phyloP scores from a whole-genome alignment of 257 asterid genomes.

The Knoxia roxburghii region DNA sequence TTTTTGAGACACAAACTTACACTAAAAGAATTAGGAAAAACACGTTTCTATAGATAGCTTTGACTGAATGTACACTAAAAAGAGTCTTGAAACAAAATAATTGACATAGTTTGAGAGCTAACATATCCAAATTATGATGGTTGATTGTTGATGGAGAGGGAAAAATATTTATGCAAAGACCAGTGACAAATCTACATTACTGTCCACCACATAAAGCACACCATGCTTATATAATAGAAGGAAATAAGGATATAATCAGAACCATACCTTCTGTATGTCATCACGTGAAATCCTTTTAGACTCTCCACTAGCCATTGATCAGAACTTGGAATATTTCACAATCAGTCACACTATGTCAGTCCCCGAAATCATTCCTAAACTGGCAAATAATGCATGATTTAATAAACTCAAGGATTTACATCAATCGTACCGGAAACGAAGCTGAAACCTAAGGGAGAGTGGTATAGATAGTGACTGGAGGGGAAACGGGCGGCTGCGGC shows the following conservation, averaged over 20 bases:
- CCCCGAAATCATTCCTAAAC: too few relatives aligned
- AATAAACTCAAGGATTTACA: too few relatives aligned
- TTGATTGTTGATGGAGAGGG: neutral
- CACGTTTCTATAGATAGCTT: neutral
- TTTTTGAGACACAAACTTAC: too few relatives aligned
- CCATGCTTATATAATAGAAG: neutral
- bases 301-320: slow-evolving; percentile 59
- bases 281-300: slow-evolving; percentile 50
- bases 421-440: too few relatives aligned
- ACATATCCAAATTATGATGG: neutral
- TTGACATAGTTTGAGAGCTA: neutral
- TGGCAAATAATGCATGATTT: too few relatives aligned
- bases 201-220: neutral
- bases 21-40: neutral
- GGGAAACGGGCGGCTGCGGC: too few relatives aligned
- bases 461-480: too few relatives aligned
- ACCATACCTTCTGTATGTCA: slow-evolving; percentile 80
- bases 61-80: neutral
- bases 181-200: neutral
- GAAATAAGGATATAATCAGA: neutral
- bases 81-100: neutral
- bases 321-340: too few relatives aligned
- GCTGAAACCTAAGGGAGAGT: too few relatives aligned
- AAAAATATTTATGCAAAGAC: neutral
- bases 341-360: too few relatives aligned